Base-by-base conservation (phyloP, 768 basidiomycete species). In the Kwoniella mangroviensis region DNA sequence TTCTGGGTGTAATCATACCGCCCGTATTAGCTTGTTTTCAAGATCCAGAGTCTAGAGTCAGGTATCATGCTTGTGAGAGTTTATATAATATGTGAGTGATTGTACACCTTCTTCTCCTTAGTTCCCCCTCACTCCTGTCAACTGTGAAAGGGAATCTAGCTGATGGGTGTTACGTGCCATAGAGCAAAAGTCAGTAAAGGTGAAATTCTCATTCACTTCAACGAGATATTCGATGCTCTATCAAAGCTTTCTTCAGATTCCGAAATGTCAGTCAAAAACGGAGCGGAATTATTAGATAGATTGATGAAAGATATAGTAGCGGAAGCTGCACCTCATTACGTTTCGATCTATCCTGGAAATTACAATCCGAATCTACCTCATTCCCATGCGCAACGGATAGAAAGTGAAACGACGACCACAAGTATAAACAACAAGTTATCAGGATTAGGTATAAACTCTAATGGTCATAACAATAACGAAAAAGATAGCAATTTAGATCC, bases 271-370 rank as follows among this genome's bases (percentile, higher is more conserved):
- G 96, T 99, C 70, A 96, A 97, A 88, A 98, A 98, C 78, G 96
- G 96, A 1, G 95, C 97, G 1, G 97, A 99, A 82, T 88, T 99
- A 34, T 87, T 98, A 67, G 97, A 99, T 82, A 89, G 96, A 21
- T 88, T 98, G n/a, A 88, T 99, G 75, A 98, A 98, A 80, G 97
- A 99, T 75, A 96, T 98, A 58, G 96, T 98, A 4, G 91, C 94
- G 13, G 97, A 98, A 84, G 92, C 93, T 9, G 97, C 96, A 1
- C 93, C 94, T 0, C 91, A 92, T 43, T 98, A 97, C 81, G 90
- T 97, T 62, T 93, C 94, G 11, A 89, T 92, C 68, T 92, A 92
- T 79, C 73, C 90, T 4, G 70, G 70, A 24, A 77, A 77, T 45
- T 65, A 71, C 56, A 76, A 77, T 55, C 60, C 71, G 1, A 65